Conservation (phyloP, 306 rosid genomes). For the Senna tora region DNA sequence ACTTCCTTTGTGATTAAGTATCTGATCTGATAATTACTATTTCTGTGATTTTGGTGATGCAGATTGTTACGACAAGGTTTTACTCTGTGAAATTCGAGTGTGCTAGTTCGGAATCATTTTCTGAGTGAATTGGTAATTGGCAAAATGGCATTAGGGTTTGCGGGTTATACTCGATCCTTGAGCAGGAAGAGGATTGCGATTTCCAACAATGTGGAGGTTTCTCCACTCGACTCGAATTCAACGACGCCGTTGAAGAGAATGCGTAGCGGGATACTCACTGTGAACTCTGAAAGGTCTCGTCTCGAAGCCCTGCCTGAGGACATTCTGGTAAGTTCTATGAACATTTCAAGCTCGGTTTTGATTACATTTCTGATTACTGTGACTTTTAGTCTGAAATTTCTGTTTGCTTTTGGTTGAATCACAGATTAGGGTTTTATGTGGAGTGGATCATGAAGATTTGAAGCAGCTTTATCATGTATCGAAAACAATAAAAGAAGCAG, state of each 20-base stretch:
- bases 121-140: conserved; percentile 24
- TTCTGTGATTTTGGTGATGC: not conserved
- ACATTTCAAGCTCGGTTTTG: not conserved
- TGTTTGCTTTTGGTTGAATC: not conserved
- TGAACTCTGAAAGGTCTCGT: conserved; percentile 34
- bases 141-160: conserved; percentile 50
- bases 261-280: conserved; percentile 38
- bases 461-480: conserved; percentile 69
- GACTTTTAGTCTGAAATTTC: not conserved
- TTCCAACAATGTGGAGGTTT: conserved; percentile 38
- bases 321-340: conserved; percentile 57
- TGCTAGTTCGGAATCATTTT: not conserved
- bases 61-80: conserved; percentile 15
- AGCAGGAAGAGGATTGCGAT: conserved; percentile 68
- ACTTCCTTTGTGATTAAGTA: not conserved
- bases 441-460: conserved; percentile 81
- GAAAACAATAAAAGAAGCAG: conserved; percentile 62
- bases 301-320: conserved; percentile 76
- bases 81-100: conserved; percentile 35
- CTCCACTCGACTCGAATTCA: conserved; percentile 28
- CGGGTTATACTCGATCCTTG: conserved; percentile 43
- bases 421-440: conserved; percentile 63
- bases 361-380: not conserved
- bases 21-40: not conserved
- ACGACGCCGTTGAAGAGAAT: conserved; percentile 55